A percentile compares a stretch with the other conserved stretches of the same genome.
These are phyloP conservation scores for Chrysanthemum lavandulifolium DNA, from an alignment of 129 eudicot genomes.

Conservation along the genomic window DNA sequence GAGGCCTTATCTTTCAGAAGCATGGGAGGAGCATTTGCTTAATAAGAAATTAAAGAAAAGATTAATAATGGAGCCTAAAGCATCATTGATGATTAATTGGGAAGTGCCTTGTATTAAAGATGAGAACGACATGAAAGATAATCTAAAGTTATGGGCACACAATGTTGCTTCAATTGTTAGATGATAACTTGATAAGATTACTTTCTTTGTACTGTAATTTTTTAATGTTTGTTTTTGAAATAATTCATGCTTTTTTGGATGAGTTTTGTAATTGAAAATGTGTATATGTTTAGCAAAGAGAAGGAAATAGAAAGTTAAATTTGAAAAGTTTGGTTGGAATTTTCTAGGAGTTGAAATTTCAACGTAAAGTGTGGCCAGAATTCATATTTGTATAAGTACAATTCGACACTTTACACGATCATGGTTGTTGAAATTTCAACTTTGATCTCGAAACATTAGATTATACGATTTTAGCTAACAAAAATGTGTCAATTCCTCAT, in stretches of 20 bases:
- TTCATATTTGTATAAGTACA: too few relatives aligned
- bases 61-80: background rate
- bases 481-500: too few relatives aligned
- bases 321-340: slow-evolving; percentile 7
- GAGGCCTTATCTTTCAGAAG: slow-evolving; percentile 87
- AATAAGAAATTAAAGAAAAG: slow-evolving; percentile 26
- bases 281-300: slow-evolving; percentile 13
- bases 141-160: slow-evolving; percentile 74
- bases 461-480: too few relatives aligned
- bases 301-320: slow-evolving; percentile 13
- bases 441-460: too few relatives aligned
- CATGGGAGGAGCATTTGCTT: slow-evolving; percentile 41
- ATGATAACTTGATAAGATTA: background rate
- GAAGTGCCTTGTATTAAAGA: slow-evolving; percentile 36
- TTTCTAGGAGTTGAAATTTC: slow-evolving; percentile 11
- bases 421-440: too few relatives aligned
- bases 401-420: too few relatives aligned
- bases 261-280: slow-evolving; percentile 5
- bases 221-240: background rate
- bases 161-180: slow-evolving; percentile 60
- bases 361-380: background rate
- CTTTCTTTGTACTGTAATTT: background rate
- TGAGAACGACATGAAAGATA: slow-evolving; percentile 51
- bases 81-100: slow-evolving; percentile 33
- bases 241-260: background rate